phyloP scores from a whole-genome alignment of 2,329 filamentous ascomycete species.

The Alternaria triticina region DNA sequence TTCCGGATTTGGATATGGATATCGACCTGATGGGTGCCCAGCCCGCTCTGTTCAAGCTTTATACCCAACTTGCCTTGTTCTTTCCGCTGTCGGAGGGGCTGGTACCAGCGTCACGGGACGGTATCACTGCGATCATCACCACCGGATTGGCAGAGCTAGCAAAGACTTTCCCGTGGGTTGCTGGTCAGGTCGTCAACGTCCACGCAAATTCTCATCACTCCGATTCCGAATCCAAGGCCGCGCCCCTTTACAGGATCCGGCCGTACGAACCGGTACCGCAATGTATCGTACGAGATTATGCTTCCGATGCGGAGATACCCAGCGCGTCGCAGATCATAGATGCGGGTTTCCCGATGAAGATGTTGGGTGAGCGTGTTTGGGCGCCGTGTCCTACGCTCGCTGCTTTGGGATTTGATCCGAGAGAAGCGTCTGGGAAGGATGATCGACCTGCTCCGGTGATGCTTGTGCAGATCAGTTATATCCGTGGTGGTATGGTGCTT shows the following conservation, averaged over 20 bases:
- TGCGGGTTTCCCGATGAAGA: slow-evolving; percentile 54
- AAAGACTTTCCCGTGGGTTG: slow-evolving; percentile 55
- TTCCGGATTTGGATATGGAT: slow-evolving; percentile 20
- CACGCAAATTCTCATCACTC: slow-evolving; percentile 38
- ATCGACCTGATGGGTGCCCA: slow-evolving; percentile 55
- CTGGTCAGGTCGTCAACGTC: slow-evolving; percentile 46
- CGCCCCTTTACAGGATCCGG: slow-evolving; percentile 51
- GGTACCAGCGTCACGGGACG: neutral
- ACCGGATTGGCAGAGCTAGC: slow-evolving; percentile 40
- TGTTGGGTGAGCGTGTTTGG: slow-evolving; percentile 57
- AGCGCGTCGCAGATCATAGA: slow-evolving; percentile 49
- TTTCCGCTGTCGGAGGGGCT: slow-evolving; percentile 41
- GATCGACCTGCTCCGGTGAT: slow-evolving; percentile 49
- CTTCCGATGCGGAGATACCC: slow-evolving; percentile 43
- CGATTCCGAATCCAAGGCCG: slow-evolving; percentile 18
- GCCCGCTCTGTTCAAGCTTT: slow-evolving; percentile 51
- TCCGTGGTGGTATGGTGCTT: slow-evolving; percentile 58
- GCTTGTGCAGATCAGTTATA: slow-evolving; percentile 57
- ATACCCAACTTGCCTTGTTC: slow-evolving; percentile 55
- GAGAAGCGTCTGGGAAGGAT: slow-evolving; percentile 20
- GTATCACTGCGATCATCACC: slow-evolving; percentile 15
- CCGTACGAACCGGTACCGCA: slow-evolving; percentile 39
- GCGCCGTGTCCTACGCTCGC: slow-evolving; percentile 51
- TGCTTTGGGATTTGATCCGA: slow-evolving; percentile 15
- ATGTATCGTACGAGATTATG: slow-evolving; percentile 55